phyloP scores from a whole-genome alignment of 768 basidiomycete genomes.

The Leccinum broughii region DNA sequence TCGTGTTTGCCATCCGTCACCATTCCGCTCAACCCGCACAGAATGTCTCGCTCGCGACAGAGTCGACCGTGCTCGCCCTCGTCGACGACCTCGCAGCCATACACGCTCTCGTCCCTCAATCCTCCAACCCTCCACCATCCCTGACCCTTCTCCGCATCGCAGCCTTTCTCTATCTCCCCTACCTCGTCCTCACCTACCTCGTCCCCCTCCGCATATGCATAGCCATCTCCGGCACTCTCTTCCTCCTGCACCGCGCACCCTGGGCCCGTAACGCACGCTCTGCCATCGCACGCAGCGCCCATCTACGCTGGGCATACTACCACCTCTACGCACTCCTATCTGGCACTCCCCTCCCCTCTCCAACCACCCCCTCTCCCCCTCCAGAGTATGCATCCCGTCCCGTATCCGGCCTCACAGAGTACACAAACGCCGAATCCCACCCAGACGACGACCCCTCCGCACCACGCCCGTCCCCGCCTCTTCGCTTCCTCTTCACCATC shows the following conservation, averaged over 20 bases:
- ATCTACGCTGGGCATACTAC: constrained; percentile 65
- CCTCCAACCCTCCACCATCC: constrained; percentile 29
- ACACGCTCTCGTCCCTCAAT: constrained; percentile 54
- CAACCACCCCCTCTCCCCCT: constrained; percentile 33
- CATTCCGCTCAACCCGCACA: constrained; percentile 11
- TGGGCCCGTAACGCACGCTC: constrained; percentile 59
- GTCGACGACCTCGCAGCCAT: constrained; percentile 69
- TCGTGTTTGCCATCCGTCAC: constrained; percentile 37
- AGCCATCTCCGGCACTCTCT: constrained; percentile 56
- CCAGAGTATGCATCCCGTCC: constrained; percentile 32
- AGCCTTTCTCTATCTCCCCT: constrained; percentile 61
- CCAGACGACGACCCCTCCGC: constrained; percentile 13
- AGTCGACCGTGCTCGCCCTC: constrained; percentile 50
- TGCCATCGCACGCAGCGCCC: constrained; percentile 62
- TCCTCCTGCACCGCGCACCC: constrained; percentile 66
- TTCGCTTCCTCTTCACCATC: constrained; percentile 85
- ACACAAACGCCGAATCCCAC: constrained; percentile 17
- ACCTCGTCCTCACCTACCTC: constrained; percentile 61
- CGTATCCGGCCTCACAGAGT: constrained; percentile 19
- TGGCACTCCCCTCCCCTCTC: constrained; percentile 51
- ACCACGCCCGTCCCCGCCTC: constrained; percentile 28
- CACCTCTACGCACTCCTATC: constrained; percentile 50
- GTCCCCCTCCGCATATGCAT: constrained; percentile 63
- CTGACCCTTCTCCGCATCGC: constrained; percentile 53
- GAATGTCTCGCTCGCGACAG: constrained; percentile 46